A percentile compares a stretch with the other conserved stretches of the same genome.
These are phyloP conservation scores for Kazachstania martiniae DNA, from an alignment of 805 yeast species.

Conservation along the genomic window DNA sequence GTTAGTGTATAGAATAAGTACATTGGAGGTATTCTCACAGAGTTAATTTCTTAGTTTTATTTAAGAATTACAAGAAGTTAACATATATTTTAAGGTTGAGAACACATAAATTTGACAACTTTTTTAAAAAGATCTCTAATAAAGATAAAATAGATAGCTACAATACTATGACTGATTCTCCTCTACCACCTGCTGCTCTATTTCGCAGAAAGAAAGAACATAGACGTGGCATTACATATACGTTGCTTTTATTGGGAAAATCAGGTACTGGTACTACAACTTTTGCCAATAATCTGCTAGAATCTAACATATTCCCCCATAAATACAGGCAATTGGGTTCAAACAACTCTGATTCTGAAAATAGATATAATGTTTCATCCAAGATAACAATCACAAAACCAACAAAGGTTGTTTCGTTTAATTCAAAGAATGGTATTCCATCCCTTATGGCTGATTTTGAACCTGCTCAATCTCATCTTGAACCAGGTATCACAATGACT, in stretches of 20 bases:
- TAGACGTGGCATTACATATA: conserved; percentile 63
- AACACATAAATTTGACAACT: too few species aligned
- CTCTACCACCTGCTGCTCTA: conserved; percentile 15
- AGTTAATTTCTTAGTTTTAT: too few species aligned
- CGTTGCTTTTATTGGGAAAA: conserved; percentile 62
- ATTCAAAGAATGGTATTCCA: conserved; percentile 51
- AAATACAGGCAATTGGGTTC: conserved; percentile 34
- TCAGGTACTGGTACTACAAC: conserved; percentile 74
- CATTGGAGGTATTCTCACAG: too few species aligned
- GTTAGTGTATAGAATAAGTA: too few species aligned
- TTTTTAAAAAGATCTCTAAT: too few species aligned
- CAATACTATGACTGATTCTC: conserved; percentile 3
- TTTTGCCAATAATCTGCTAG: conserved; percentile 57
- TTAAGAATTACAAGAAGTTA: too few species aligned
- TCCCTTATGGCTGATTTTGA: conserved; percentile 51
- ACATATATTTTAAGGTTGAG: too few species aligned
- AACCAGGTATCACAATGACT: conserved; percentile 69
- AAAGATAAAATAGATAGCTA: too few species aligned
- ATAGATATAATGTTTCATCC: conserved; percentile 9
- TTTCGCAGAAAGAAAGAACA: conserved; percentile 52
- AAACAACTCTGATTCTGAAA: conserved; percentile 12
- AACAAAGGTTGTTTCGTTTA: conserved; percentile 38
- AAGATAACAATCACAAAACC: conserved; percentile 22
- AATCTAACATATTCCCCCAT: conserved; percentile 51
- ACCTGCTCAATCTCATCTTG: conserved; percentile 47